Conservation (phyloP, 805 yeast species). For the Nakazawaea peltata region DNA sequence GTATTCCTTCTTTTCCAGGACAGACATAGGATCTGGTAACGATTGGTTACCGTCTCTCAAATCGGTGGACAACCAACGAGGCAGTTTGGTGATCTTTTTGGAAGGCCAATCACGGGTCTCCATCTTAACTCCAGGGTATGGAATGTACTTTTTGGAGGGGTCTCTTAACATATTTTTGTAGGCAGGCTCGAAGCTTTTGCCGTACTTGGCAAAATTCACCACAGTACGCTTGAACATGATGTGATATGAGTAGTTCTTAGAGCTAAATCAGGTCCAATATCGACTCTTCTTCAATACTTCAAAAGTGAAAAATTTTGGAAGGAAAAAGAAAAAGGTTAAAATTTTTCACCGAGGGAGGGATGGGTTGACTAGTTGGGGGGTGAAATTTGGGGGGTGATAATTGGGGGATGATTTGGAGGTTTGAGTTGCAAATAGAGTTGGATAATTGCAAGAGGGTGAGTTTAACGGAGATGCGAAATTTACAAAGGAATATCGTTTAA, state of each 20-base stretch:
- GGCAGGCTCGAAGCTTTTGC: constrained; percentile 6
- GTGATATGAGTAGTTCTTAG: background rate
- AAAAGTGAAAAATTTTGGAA: too few relatives aligned
- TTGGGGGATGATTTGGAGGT: too few relatives aligned
- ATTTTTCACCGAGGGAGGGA: too few relatives aligned
- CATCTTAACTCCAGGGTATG: constrained; percentile 46
- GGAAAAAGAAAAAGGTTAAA: too few relatives aligned
- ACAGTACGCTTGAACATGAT: constrained; percentile 8
- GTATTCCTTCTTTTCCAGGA: constrained; percentile 65
- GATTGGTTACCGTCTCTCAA: constrained; percentile 79
- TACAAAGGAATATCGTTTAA: too few relatives aligned
- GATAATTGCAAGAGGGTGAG: too few relatives aligned
- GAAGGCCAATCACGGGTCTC: constrained; percentile 69
- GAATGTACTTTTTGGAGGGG: constrained; percentile 55
- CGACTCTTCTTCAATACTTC: too few relatives aligned
- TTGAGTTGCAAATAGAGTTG: too few relatives aligned
- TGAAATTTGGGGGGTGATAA: too few relatives aligned
- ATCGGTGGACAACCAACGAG: constrained; percentile 77
- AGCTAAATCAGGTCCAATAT: background rate
- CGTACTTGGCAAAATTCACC: constrained; percentile 9
- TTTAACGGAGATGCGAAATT: too few relatives aligned
- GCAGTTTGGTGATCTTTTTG: constrained; percentile 58
- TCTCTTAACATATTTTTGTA: constrained; percentile 49
- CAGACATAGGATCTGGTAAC: constrained; percentile 76
- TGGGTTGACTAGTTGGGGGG: too few relatives aligned